Conservation (phyloP, 805 yeast genomes). For the Candida insectorum region DNA sequence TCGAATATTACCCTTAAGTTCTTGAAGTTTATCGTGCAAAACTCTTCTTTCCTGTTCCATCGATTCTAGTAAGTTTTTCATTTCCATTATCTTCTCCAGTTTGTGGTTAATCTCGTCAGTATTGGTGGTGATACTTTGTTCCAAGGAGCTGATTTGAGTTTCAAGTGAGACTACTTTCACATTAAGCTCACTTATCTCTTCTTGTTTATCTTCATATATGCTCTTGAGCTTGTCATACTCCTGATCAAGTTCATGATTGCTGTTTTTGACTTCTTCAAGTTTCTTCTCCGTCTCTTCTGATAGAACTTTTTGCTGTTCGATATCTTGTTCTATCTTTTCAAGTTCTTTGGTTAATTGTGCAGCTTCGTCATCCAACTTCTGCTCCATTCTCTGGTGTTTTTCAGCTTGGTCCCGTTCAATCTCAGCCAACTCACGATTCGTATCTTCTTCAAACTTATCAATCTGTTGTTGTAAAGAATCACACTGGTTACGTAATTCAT, state of each 20-base stretch:
- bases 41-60: slow-evolving; percentile 59
- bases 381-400: slow-evolving; percentile 5
- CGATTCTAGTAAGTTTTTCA: slow-evolving; percentile 34
- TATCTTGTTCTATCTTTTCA: not conserved
- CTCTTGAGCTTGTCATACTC: not conserved
- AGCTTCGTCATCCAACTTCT: slow-evolving; percentile 3
- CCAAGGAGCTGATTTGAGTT: slow-evolving; percentile 39
- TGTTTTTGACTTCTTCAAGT: slow-evolving; percentile 50
- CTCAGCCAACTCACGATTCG: slow-evolving; percentile 2
- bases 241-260: not conserved
- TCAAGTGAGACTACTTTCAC: slow-evolving; percentile 5
- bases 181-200: slow-evolving; percentile 5
- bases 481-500: slow-evolving; percentile 11
- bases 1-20: slow-evolving; percentile 85
- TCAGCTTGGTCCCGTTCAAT: slow-evolving; percentile 2
- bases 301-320: not conserved
- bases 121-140: slow-evolving; percentile 24
- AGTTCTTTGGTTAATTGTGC: slow-evolving; percentile 8
- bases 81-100: slow-evolving; percentile 6
- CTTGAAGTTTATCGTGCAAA: slow-evolving; percentile 75
- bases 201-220: not conserved
- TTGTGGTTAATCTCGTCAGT: slow-evolving; percentile 3
- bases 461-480: slow-evolving; percentile 14
- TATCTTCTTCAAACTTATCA: not conserved
- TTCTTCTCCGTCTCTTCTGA: slow-evolving; percentile 22